phyloP scores from a whole-genome alignment of 768 basidiomycete species.

The Pleurotus platypus region DNA sequence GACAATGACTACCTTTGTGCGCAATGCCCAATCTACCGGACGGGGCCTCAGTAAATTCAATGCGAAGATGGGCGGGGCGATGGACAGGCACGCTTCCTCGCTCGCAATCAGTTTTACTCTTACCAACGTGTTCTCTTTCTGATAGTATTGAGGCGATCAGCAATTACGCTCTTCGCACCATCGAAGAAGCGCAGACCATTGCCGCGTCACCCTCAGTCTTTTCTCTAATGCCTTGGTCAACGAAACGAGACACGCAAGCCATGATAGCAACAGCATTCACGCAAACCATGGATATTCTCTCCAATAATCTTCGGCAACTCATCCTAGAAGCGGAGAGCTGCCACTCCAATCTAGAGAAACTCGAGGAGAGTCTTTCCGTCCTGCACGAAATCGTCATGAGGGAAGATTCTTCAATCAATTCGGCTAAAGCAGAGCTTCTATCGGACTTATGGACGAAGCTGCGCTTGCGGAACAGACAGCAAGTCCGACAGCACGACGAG shows the following conservation, averaged over 20 bases:
- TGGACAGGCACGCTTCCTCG: constrained; percentile 54
- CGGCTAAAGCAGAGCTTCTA: constrained; percentile 51
- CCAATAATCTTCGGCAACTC: constrained; percentile 47
- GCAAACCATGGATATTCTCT: constrained; percentile 60
- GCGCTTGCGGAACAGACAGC: constrained; percentile 50
- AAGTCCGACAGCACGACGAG: constrained; percentile 43
- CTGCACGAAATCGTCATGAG: constrained; percentile 58
- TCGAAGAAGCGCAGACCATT: constrained; percentile 39
- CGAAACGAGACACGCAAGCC: constrained; percentile 32
- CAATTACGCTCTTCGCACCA: constrained; percentile 61
- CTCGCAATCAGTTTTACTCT: not conserved
- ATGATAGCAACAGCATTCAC: constrained; percentile 53
- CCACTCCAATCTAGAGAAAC: constrained; percentile 48
- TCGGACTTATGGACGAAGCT: constrained; percentile 66
- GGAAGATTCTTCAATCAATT: constrained; percentile 46
- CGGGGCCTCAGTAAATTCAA: constrained; percentile 58
- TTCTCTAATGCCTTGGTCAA: constrained; percentile 36
- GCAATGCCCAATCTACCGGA: constrained; percentile 58
- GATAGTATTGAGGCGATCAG: constrained; percentile 70
- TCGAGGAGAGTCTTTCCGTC: constrained; percentile 57
- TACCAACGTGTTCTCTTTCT: not conserved
- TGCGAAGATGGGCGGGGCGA: constrained; percentile 64
- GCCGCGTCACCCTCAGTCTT: constrained; percentile 23
- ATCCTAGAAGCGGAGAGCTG: constrained; percentile 65
- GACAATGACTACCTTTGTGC: constrained; percentile 48